Evolutionary conservation across 73 alveolate species (phyloP).

Genomic region (Symbiodinium pilosum): DNA sequence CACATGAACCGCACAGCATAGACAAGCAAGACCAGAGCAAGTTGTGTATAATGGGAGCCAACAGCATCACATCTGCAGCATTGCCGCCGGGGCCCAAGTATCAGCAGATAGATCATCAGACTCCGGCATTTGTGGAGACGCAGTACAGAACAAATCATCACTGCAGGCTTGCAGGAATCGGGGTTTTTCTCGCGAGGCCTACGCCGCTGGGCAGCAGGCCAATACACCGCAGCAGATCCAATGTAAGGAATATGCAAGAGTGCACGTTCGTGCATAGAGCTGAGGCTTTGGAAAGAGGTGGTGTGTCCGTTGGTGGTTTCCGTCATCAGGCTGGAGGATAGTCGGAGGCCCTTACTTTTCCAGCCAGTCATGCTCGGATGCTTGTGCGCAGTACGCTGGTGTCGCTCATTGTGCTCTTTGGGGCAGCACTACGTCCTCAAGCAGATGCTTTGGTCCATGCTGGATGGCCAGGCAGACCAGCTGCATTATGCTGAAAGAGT

Average conservation of each 20-base stretch:
- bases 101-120: too few species aligned
- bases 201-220: background rate
- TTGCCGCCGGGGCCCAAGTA: background rate
- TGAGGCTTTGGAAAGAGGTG: constrained; percentile 65
- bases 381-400: constrained; percentile 29
- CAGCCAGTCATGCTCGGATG: background rate
- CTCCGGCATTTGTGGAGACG: too few species aligned
- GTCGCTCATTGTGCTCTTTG: constrained; percentile 52
- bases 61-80: background rate
- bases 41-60: background rate
- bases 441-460: constrained; percentile 63
- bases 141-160: too few species aligned
- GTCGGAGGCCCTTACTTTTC: background rate
- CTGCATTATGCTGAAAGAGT: too few species aligned
- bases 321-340: background rate
- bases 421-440: constrained; percentile 53
- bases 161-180: constrained; percentile 24
- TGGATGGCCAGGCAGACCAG: constrained; percentile 65
- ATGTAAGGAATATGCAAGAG: too few species aligned
- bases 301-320: constrained; percentile 44
- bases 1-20: too few species aligned
- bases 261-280: too few species aligned
- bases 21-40: too few species aligned
- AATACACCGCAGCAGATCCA: too few species aligned
- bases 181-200: constrained; percentile 23